Conservation (phyloP, 2,329 filamentous ascomycete genomes). For the Epichloe sp. region DNA sequence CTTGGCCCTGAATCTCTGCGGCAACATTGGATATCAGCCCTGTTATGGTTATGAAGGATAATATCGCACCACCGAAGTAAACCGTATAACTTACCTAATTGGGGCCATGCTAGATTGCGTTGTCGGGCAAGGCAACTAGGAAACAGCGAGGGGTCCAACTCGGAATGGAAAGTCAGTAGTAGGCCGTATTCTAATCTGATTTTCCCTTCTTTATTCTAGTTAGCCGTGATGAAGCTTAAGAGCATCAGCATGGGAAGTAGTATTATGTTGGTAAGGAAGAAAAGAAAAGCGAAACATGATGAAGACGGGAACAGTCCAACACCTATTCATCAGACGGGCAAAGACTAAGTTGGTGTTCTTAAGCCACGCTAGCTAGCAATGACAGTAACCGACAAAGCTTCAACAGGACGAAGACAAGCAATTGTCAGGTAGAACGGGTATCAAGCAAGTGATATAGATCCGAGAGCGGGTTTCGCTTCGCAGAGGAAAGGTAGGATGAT, state of each 20-base stretch:
- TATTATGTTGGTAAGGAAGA: neutral
- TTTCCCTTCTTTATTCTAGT: neutral
- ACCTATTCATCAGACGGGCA: neutral
- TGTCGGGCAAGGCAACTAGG: neutral
- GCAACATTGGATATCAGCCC: neutral
- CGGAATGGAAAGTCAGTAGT: neutral
- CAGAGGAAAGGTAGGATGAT: no score
- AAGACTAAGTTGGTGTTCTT: neutral
- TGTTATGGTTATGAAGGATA: neutral
- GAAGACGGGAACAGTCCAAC: neutral
- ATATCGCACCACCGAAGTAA: no score
- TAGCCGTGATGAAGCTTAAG: no score
- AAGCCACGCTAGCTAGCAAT: neutral
- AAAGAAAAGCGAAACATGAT: neutral
- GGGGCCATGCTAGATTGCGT: neutral
- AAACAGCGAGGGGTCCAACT: neutral
- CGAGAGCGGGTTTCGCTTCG: no score
- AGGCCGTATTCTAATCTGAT: neutral
- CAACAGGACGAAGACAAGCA: neutral
- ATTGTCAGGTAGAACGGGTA: neutral
- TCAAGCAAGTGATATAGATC: neutral
- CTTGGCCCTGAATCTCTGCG: neutral
- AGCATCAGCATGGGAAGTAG: no score
- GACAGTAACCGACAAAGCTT: no score
- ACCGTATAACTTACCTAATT: neutral